These are phyloP conservation scores for Glycine soja DNA, from an alignment of 306 rosid genomes.

Conservation along the genomic window DNA sequence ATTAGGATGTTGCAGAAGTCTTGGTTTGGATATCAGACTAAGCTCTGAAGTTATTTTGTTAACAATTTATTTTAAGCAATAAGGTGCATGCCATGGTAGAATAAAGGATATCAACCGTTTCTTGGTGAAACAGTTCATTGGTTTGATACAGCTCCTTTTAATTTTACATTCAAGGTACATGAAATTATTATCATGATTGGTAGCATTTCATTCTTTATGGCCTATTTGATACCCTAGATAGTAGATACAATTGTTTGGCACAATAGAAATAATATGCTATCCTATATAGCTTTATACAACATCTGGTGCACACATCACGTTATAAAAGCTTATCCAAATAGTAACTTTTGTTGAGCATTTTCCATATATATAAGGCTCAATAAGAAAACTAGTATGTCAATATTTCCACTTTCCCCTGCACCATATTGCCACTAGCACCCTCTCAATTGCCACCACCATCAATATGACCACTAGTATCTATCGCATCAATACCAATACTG, in stretches of 20 bases:
- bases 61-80: neutral
- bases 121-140: conserved; percentile 18
- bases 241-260: neutral
- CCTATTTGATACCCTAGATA: neutral
- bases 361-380: neutral
- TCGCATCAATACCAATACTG: neutral
- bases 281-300: neutral
- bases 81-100: neutral
- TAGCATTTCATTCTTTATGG: conserved; percentile 16
- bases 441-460: neutral
- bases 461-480: neutral
- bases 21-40: conserved; percentile 30
- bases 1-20: conserved; percentile 21
- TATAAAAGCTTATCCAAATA: neutral
- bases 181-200: conserved; percentile 6
- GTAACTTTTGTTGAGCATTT: neutral
- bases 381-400: conserved; percentile 18
- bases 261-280: neutral
- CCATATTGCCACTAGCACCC: neutral
- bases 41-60: conserved; percentile 9
- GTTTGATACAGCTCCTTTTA: conserved; percentile 19
- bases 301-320: neutral
- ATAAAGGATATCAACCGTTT: conserved; percentile 19
- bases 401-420: neutral
- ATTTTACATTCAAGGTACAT: neutral